Percentiles rank a stretch among this genome's conserved stretches.
Evolutionary conservation across 768 basidiomycete genomes (phyloP).

Genomic region (Ramaria sp.): DNA sequence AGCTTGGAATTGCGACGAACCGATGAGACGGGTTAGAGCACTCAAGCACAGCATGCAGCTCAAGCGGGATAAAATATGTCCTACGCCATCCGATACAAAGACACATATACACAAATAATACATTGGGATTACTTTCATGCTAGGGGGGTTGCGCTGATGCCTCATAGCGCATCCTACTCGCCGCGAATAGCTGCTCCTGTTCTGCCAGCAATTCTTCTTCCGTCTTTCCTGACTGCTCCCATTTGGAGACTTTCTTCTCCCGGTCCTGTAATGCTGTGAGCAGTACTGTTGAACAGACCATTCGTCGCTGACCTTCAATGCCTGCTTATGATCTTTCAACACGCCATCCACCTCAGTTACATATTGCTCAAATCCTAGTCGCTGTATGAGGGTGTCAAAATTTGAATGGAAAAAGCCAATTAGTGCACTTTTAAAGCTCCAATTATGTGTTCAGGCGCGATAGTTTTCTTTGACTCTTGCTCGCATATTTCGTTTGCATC

Average conservation of each 20-base stretch:
- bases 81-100: background rate
- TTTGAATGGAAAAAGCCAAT: background rate
- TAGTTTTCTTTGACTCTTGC: slow-evolving; percentile 96
- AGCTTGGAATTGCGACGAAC: slow-evolving; percentile 65
- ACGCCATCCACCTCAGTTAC: slow-evolving; percentile 86
- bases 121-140: background rate
- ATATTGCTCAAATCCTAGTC: slow-evolving; percentile 88
- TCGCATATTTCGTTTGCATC: slow-evolving; percentile 98
- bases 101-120: slow-evolving; percentile 1
- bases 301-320: slow-evolving; percentile 61
- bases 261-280: slow-evolving; percentile 45
- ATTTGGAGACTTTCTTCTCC: slow-evolving; percentile 87
- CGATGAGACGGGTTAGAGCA: slow-evolving; percentile 43
- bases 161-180: slow-evolving; percentile 40
- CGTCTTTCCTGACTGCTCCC: slow-evolving; percentile 79
- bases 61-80: slow-evolving; percentile 9
- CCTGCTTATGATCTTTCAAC: slow-evolving; percentile 91
- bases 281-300: background rate
- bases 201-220: slow-evolving; percentile 81
- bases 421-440: slow-evolving; percentile 69
- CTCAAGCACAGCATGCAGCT: slow-evolving; percentile 29
- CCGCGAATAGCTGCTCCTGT: slow-evolving; percentile 91
- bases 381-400: slow-evolving; percentile 33
- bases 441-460: slow-evolving; percentile 95
- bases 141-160: slow-evolving; percentile 9